A percentile compares a stretch with the other conserved stretches of the same genome.
Conservation (phyloP, 1,139 yeast species). For the Blastobotrys indianensis region DNA sequence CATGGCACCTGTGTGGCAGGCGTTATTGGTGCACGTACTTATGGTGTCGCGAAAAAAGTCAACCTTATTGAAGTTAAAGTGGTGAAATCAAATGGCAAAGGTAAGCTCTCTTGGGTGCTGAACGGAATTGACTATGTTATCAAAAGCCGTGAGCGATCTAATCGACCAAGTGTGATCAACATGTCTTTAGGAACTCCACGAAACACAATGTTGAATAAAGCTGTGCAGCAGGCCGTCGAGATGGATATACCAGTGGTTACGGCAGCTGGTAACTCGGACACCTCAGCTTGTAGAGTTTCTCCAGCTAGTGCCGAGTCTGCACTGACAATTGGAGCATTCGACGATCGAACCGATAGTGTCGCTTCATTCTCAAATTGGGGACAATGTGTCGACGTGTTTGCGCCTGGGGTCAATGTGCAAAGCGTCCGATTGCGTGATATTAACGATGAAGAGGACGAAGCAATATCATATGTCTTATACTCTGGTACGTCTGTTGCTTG, state of each 20-base stretch:
- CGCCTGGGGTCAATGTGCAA: conserved; percentile 71
- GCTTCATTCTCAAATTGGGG: conserved; percentile 88
- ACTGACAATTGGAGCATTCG: conserved; percentile 82
- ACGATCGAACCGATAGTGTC: conserved; percentile 59
- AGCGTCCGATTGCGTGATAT: conserved; percentile 26
- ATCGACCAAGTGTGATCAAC: conserved; percentile 62
- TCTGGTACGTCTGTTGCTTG: conserved; percentile 91
- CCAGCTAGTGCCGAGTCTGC: conserved; percentile 73
- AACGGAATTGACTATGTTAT: conserved; percentile 69
- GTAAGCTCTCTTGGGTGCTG: conserved; percentile 54
- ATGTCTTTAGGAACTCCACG: conserved; percentile 70
- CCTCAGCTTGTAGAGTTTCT: conserved; percentile 70
- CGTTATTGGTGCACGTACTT: conserved; percentile 67
- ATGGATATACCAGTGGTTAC: conserved; percentile 74
- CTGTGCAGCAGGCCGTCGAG: conserved; percentile 61
- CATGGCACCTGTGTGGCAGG: conserved; percentile 91
- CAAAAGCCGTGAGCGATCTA: conserved; percentile 27
- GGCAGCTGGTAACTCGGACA: conserved; percentile 82
- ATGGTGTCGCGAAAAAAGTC: conserved; percentile 73
- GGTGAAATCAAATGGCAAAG: conserved; percentile 57
- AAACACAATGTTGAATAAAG: conserved; percentile 61
- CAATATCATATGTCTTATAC: conserved; percentile 27
- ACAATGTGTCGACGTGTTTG: conserved; percentile 73
- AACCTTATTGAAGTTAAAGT: conserved; percentile 67
- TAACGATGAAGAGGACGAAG: conserved; percentile 15